A percentile compares a stretch with the other conserved stretches of the same genome.
phyloP scores from a whole-genome alignment of 192 early-diverging fungal species.

The Linnemannia elongata region DNA sequence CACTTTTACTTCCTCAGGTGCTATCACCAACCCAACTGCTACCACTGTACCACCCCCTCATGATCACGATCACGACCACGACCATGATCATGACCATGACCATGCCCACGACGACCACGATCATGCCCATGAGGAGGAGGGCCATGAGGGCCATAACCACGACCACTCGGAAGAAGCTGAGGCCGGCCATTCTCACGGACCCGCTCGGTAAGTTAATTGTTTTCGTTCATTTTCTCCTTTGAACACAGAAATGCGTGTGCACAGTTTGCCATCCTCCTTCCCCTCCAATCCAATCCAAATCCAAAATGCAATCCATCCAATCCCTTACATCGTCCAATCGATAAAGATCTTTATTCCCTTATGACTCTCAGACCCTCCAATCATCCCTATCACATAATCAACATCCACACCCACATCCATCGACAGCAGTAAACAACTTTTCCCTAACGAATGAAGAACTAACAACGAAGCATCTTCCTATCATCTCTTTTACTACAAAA shows the following conservation, averaged over 20 bases:
- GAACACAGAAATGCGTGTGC: too few relatives aligned
- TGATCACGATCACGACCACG: conserved; percentile 38
- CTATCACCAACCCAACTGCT: not conserved
- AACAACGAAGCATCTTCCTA: not conserved
- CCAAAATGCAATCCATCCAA: too few relatives aligned
- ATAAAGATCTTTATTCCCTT: not conserved
- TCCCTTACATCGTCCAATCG: not conserved
- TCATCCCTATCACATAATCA: not conserved
- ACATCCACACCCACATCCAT: not conserved
- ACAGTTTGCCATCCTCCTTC: not conserved
- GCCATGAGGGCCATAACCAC: not conserved
- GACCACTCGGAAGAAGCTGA: conserved; percentile 5
- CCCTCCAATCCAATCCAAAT: too few relatives aligned
- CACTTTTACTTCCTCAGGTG: not conserved
- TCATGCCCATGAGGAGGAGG: conserved; percentile 10
- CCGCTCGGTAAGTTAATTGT: conserved; percentile 31
- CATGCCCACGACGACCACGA: conserved; percentile 2
- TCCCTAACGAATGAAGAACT: not conserved
- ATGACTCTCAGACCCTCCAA: not conserved
- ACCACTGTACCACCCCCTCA: not conserved
- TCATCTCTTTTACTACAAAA: not conserved
- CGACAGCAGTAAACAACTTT: not conserved
- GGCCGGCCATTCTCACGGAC: conserved; percentile 42
- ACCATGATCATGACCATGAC: not conserved
- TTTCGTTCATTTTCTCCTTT: not conserved